phyloP scores from a whole-genome alignment of 495 filamentous ascomycete genomes.

The Aeminium ludgeri region DNA sequence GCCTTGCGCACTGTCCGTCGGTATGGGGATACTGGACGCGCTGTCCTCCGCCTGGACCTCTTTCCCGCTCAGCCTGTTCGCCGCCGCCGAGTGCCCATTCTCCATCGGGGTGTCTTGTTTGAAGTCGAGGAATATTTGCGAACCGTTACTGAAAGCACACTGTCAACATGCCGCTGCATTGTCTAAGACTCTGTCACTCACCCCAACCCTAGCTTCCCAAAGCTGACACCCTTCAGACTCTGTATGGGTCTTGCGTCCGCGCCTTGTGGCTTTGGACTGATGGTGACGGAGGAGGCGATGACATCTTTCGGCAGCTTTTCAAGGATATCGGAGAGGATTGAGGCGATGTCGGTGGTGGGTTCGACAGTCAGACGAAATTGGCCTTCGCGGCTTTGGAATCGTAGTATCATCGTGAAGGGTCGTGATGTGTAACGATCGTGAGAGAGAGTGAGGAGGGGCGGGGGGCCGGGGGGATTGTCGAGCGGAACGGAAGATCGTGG shows the following conservation, averaged over 20 bases:
- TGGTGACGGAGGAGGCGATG: constrained; percentile 53
- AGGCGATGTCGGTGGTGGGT: constrained; percentile 32
- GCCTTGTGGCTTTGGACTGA: constrained; percentile 65
- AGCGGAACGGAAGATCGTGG: no score
- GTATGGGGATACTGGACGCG: constrained; percentile 39
- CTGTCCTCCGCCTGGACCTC: constrained; percentile 55
- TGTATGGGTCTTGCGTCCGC: constrained; percentile 55
- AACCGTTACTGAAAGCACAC: constrained; percentile 74
- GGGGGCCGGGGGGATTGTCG: no score
- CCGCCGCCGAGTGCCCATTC: constrained; percentile 30
- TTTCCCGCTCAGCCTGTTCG: constrained; percentile 52
- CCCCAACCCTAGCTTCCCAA: constrained; percentile 55
- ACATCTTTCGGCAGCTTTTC: constrained; percentile 51
- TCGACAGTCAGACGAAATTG: constrained; percentile 50
- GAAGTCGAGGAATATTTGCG: constrained; percentile 76
- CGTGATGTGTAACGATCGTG: no score
- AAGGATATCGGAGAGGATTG: constrained; percentile 37
- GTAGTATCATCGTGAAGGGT: constrained; percentile 40
- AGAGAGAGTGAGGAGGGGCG: no score
- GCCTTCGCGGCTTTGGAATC: constrained; percentile 54
- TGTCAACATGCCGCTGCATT: no score
- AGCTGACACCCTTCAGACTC: constrained; percentile 46
- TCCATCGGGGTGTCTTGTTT: constrained; percentile 33
- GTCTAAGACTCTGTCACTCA: no score
- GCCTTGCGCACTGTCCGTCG: constrained; percentile 30